Base-by-base conservation (phyloP, 257 asterid species). In the Fraxinus pennsylvanica region DNA sequence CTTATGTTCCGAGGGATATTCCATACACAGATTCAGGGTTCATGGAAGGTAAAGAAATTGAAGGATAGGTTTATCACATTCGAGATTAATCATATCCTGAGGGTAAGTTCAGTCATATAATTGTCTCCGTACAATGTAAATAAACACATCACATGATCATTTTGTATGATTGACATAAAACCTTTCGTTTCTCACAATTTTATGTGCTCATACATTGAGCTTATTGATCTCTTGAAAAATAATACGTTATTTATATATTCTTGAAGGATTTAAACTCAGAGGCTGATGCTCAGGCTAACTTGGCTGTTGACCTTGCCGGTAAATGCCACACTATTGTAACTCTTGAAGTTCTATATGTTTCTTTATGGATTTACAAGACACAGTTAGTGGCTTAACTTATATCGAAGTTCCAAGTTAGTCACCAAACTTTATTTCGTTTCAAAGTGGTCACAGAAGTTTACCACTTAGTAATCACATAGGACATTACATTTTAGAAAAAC, bases 301-400 rank as follows among this genome's bases (percentile, higher is more conserved):
- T 94, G 88, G 98, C 90, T 10, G 95, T 90, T 14, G 90, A 92
- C 25, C 97, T 94, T 74, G 88, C 92, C 69, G 98, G 98, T 92
- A 36, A 87, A 77, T 33, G 41, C 67, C 27, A 59, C 71, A 74
- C 50, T 38, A 6, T 21, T 27, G 4, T 47, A 8, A 38, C 25
- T 74, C 13, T n/a, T n/a, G 47, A 67, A 61, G 63, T 75, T 75
- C 27, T 54, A 52, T 41, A n/a, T 68, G 21, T 38, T 5, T 6
- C 35, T 68, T 54, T 14, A 9, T 13, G 57, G 5, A 17, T 14
- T 54, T 54, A 19, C 19, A n/a, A 4, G 65, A 54, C 25, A 17
- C 25, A 1, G 1, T 54, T 15, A 54, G 22, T 54, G 65, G 25
- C 25, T 54, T 22, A 19, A 54, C 65, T 17, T 54, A 54, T 54